A percentile compares a stretch with the other conserved stretches of the same genome.
phyloP scores from a whole-genome alignment of 257 asterid genomes.

The Solanum verrucosum region DNA sequence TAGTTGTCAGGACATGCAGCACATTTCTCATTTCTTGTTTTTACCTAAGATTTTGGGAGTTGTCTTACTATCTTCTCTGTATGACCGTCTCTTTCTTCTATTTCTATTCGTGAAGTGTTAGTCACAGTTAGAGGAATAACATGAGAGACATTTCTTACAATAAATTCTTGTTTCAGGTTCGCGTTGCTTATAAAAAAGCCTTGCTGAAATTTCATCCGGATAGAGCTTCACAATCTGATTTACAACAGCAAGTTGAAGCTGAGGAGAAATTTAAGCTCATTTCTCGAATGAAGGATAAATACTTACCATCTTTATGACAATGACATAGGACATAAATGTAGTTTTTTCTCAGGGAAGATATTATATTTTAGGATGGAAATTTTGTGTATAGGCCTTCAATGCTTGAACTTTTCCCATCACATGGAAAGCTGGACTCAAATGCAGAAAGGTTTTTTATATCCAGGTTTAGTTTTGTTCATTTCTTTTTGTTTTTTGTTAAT shows the following conservation, averaged over 20 bases:
- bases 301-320: slow-evolving; percentile 2
- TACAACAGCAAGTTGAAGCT: slow-evolving; percentile 85
- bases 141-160: background rate
- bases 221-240: slow-evolving; percentile 58
- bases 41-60: background rate
- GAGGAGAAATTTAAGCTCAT: slow-evolving; percentile 96
- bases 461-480: background rate
- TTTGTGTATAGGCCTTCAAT: background rate
- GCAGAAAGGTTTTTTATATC: background rate
- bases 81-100: background rate
- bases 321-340: background rate
- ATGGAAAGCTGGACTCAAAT: background rate
- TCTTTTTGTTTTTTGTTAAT: background rate
- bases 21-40: background rate
- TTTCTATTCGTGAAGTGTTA: background rate
- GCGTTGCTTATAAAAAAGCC: slow-evolving; percentile 65
- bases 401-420: background rate
- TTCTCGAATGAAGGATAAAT: slow-evolving; percentile 69
- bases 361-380: background rate
- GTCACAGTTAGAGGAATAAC: background rate
- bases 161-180: slow-evolving; percentile 46
- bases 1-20: background rate
- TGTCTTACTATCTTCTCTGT: background rate
- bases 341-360: background rate
- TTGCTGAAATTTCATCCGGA: slow-evolving; percentile 84